Evolutionary conservation across 2,329 filamentous ascomycete species (phyloP), one percentile per base, ranked within the genome.

Genomic region (Ophiostoma pallidulum): DNA sequence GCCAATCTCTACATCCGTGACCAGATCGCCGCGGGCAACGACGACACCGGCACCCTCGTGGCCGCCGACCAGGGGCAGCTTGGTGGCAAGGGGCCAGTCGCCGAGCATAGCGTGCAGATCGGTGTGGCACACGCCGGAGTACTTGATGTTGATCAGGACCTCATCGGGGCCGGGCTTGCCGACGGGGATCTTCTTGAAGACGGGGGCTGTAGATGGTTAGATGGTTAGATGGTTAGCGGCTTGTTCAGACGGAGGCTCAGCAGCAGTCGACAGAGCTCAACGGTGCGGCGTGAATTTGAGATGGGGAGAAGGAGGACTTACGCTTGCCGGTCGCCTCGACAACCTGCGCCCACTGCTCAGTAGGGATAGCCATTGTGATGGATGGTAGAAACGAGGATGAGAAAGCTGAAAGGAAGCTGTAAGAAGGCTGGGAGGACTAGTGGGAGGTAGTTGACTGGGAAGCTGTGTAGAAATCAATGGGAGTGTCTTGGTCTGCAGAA

Each of bases 271-370:
- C 13, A 49, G 49, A 31, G 53, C 48, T 37, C 29, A 35, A 7
- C 16, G 8, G 13, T 3, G 38, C 9, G 18, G 24, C 29, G 18
- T 24, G 4, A 14, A 26, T 18, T 22, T 33, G 36, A 10, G 10
- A 28, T 28, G 29, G n/a, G 36, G 22, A 28, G 10, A 28, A 35
- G 4, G 10, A 20, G 8, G 62, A 70, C 77, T 60, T 72, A 72
- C 82, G 78, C 48, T 81, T 82, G 57, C 86, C 88, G 49, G 75
- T 82, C 74, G 88, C 78, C 68, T 94, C 86, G 59, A 92, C 74
- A 58, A 97, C 86, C 68, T 92, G 86, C 44, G 91, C 91, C 87
- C 84, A 94, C 73, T 97, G 91, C 66, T 82, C 82, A 43, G 75
- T 78, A 50, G 91, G 91, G 60, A 96, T 77, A 45, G 60, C 51